phyloP scores from a whole-genome alignment of 1,139 yeast genomes.

The Wickerhamomyces sp. region DNA sequence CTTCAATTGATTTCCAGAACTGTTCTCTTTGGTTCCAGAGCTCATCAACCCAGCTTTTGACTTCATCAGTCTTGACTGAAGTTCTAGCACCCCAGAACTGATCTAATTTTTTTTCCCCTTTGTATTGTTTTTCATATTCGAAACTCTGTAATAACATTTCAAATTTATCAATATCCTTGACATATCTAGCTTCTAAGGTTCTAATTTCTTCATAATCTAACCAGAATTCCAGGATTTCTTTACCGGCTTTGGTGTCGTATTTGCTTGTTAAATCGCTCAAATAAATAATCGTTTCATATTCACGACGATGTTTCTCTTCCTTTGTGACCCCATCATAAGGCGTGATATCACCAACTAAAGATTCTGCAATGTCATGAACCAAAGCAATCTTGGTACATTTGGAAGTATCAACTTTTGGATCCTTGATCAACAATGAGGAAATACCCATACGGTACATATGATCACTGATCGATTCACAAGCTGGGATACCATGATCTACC shows the following conservation, averaged over 20 bases:
- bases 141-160: slow-evolving; percentile 88
- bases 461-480: slow-evolving; percentile 75
- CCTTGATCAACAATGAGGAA: slow-evolving; percentile 68
- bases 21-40: slow-evolving; percentile 52
- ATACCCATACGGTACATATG: slow-evolving; percentile 97
- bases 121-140: slow-evolving; percentile 74
- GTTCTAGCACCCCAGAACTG: slow-evolving; percentile 66
- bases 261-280: slow-evolving; percentile 56
- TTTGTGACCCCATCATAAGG: slow-evolving; percentile 75
- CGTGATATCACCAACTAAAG: slow-evolving; percentile 91
- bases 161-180: slow-evolving; percentile 90
- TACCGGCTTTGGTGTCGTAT: slow-evolving; percentile 59
- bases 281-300: slow-evolving; percentile 66
- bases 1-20: slow-evolving; percentile 29
- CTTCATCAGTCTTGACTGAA: slow-evolving; percentile 68
- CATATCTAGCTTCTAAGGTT: slow-evolving; percentile 78
- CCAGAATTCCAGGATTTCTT: slow-evolving; percentile 73
- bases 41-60: slow-evolving; percentile 65
- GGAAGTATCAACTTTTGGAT: slow-evolving; percentile 37
- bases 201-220: slow-evolving; percentile 84
- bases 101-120: slow-evolving; percentile 51
- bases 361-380: slow-evolving; percentile 92
- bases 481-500: slow-evolving; percentile 68
- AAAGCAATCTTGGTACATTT: slow-evolving; percentile 82
- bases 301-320: slow-evolving; percentile 76